phyloP scores from a whole-genome alignment of 2,329 filamentous ascomycete species.

The Hypoxylon sp. region DNA sequence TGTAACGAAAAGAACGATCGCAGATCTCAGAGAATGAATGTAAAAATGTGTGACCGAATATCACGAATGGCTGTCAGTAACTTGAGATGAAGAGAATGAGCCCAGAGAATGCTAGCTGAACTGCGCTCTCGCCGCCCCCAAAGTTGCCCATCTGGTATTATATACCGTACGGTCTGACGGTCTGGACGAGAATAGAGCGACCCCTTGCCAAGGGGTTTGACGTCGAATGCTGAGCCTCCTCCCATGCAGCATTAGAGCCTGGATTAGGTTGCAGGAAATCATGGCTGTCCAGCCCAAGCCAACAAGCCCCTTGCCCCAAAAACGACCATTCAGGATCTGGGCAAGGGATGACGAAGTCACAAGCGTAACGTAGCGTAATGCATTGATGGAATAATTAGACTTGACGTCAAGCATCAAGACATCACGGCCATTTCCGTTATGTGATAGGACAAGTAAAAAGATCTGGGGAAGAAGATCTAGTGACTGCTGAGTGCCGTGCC shows the following conservation, averaged over 20 bases:
- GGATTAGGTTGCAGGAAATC: neutral
- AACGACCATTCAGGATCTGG: conserved; percentile 13
- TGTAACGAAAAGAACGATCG: conserved; percentile 33
- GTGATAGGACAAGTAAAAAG: conserved; percentile 10
- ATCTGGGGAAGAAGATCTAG: conserved; percentile 38
- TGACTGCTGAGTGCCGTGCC: conserved; percentile 17
- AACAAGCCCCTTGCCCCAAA: conserved; percentile 16
- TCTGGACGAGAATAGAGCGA: conserved; percentile 11
- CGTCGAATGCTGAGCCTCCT: conserved; percentile 35
- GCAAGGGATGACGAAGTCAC: neutral
- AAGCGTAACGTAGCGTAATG: conserved; percentile 24
- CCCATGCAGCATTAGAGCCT: conserved; percentile 9
- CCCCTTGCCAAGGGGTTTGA: conserved; percentile 34
- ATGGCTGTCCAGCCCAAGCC: conserved; percentile 22
- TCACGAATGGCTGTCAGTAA: conserved; percentile 21
- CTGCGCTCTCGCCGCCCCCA: conserved; percentile 13
- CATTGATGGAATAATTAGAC: conserved; percentile 17
- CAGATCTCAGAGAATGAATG: conserved; percentile 39
- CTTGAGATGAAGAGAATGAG: conserved; percentile 21
- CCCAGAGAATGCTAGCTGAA: conserved; percentile 22
- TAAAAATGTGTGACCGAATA: conserved; percentile 19
- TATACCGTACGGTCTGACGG: too few relatives aligned
- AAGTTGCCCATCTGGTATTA: conserved; percentile 26
- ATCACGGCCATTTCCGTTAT: conserved; percentile 9
- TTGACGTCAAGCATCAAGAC: conserved; percentile 14